A percentile compares a stretch with the other conserved stretches of the same genome.
Conservation (phyloP, 805 yeast species). For the Sungouiozyma ichnusensis region DNA sequence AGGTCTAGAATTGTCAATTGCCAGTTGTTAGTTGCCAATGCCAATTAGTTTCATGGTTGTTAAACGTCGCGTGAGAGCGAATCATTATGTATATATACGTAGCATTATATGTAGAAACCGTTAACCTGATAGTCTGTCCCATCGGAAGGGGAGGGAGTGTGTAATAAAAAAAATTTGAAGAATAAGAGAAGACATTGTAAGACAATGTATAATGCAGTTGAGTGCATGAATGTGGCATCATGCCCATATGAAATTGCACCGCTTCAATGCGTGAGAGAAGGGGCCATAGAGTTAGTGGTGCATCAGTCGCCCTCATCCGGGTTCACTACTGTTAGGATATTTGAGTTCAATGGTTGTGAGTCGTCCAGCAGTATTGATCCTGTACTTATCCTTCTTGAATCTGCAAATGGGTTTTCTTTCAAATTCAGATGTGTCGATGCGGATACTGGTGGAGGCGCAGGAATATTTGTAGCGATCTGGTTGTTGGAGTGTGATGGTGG, state of each 20-base stretch:
- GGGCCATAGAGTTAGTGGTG: no score
- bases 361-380: conserved; percentile 87
- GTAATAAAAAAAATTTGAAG: neutral
- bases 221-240: no score
- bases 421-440: conserved; percentile 19
- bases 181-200: neutral
- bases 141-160: neutral
- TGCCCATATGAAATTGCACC: no score
- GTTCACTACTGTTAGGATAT: conserved; percentile 77
- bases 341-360: conserved; percentile 46
- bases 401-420: conserved; percentile 51
- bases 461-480: neutral
- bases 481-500: conserved; percentile 3
- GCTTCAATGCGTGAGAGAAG: no score
- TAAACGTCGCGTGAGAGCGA: neutral
- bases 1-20: neutral
- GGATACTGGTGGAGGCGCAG: neutral
- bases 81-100: neutral
- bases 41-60: neutral
- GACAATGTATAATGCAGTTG: no score
- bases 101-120: neutral
- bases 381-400: conserved; percentile 72
- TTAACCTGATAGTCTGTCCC: neutral
- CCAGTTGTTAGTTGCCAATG: no score
- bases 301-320: conserved; percentile 59